phyloP scores from a whole-genome alignment of 768 basidiomycete species.

The Podaxis carcinomalis region DNA sequence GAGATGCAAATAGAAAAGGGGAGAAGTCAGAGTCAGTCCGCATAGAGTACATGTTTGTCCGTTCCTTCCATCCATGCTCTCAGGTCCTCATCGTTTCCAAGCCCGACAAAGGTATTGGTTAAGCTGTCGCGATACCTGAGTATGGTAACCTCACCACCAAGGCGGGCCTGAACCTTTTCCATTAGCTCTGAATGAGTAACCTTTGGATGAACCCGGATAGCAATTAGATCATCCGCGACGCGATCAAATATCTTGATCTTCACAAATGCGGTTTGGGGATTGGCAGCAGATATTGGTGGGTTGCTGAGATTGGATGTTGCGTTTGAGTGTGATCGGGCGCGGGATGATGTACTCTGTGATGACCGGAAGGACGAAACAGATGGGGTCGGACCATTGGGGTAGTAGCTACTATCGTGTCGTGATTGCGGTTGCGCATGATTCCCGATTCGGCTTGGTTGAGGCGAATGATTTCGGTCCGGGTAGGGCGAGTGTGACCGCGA shows the following conservation, averaged over 20 bases:
- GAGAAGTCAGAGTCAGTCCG: slow-evolving; percentile 42
- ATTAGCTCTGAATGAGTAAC: slow-evolving; percentile 85
- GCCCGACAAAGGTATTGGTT: slow-evolving; percentile 57
- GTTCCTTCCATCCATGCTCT: slow-evolving; percentile 72
- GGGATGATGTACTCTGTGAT: slow-evolving; percentile 47
- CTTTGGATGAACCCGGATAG: slow-evolving; percentile 92
- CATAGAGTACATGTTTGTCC: slow-evolving; percentile 81
- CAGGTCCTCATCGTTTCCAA: slow-evolving; percentile 62
- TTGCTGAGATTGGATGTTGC: slow-evolving; percentile 52
- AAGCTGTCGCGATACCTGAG: slow-evolving; percentile 76
- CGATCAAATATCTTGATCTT: slow-evolving; percentile 99
- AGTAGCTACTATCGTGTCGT: slow-evolving; percentile 26
- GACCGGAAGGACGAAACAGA: slow-evolving; percentile 48
- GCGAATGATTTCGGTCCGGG: slow-evolving; percentile 27
- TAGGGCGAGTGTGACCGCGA: slow-evolving; percentile 35
- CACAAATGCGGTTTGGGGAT: slow-evolving; percentile 83
- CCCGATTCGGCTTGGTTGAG: slow-evolving; percentile 23
- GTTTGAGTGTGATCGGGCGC: slow-evolving; percentile 57
- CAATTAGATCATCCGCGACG: slow-evolving; percentile 90
- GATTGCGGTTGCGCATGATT: slow-evolving; percentile 22
- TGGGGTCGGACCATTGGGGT: slow-evolving; percentile 29
- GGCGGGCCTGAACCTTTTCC: slow-evolving; percentile 85
- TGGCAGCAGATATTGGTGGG: slow-evolving; percentile 72
- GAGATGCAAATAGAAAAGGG: neutral
- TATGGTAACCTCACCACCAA: slow-evolving; percentile 65